These are phyloP conservation scores for Hyphopichia burtonii DNA, from an alignment of 1,139 yeast genomes.

Conservation along the genomic window DNA sequence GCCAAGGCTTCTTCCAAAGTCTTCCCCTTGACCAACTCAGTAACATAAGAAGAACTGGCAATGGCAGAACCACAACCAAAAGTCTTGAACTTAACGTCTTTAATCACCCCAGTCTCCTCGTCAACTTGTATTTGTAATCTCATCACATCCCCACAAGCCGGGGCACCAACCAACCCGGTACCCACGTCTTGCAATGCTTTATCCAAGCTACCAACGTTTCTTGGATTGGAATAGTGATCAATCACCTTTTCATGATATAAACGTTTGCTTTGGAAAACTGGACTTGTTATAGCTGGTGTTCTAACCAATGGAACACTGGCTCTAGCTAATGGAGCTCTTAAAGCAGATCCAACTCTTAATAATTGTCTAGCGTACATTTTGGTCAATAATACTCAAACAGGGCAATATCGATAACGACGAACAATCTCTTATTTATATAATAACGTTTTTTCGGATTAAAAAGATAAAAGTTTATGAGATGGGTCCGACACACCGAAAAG, in stretches of 20 bases:
- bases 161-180: slow-evolving; percentile 97
- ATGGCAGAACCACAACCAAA: slow-evolving; percentile 99
- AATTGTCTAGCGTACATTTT: slow-evolving; percentile 28
- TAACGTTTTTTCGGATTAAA: background rate
- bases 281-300: slow-evolving; percentile 7
- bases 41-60: slow-evolving; percentile 92
- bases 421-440: slow-evolving; percentile 2
- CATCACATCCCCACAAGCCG: slow-evolving; percentile 99
- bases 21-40: slow-evolving; percentile 94
- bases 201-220: slow-evolving; percentile 93
- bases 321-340: slow-evolving; percentile 5
- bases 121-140: slow-evolving; percentile 91
- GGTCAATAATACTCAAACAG: no score
- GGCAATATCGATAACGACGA: no score
- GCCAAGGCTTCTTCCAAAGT: slow-evolving; percentile 89
- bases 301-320: slow-evolving; percentile 5
- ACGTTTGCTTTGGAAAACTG: slow-evolving; percentile 17
- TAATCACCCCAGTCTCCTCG: slow-evolving; percentile 84
- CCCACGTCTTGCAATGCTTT: slow-evolving; percentile 81
- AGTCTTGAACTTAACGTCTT: slow-evolving; percentile 95
- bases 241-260: slow-evolving; percentile 72
- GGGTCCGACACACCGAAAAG: background rate
- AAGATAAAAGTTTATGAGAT: background rate
- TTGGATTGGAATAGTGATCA: slow-evolving; percentile 94
- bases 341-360: slow-evolving; percentile 13